A percentile compares a stretch with the other conserved stretches of the same genome.
Evolutionary conservation across 768 basidiomycete species (phyloP).

Genomic region (Rhizopogon roseolus): DNA sequence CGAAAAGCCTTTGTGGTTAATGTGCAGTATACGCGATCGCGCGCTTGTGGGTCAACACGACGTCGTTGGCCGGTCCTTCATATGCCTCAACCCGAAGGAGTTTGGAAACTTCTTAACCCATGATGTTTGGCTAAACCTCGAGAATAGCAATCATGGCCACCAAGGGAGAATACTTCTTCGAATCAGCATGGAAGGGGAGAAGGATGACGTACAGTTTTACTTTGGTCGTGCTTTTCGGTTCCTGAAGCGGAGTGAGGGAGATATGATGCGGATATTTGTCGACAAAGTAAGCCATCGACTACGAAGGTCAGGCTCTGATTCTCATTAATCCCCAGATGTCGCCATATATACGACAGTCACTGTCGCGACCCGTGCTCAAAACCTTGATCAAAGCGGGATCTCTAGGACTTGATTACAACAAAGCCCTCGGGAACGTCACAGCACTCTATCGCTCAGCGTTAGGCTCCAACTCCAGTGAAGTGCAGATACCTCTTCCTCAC

Average conservation of each 20-base stretch:
- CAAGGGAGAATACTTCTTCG: constrained; percentile 81
- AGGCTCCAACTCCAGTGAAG: constrained; percentile 59
- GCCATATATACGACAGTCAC: constrained; percentile 83
- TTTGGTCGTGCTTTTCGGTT: constrained; percentile 95
- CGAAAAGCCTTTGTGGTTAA: constrained; percentile 92
- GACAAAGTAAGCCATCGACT: constrained; percentile 67
- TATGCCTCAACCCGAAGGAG: constrained; percentile 85
- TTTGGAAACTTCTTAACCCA: constrained; percentile 88
- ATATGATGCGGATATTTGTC: constrained; percentile 94
- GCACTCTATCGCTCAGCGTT: constrained; percentile 80
- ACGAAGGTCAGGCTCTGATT: not conserved
- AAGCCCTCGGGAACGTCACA: constrained; percentile 77
- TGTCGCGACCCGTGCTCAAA: constrained; percentile 75
- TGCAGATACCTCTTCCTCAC: constrained; percentile 71
- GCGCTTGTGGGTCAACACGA: constrained; percentile 91
- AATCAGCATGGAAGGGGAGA: constrained; percentile 98
- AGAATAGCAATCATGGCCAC: constrained; percentile 40
- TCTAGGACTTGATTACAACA: constrained; percentile 77
- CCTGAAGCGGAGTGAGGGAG: constrained; percentile 86
- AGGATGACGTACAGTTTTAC: constrained; percentile 96
- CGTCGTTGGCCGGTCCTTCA: constrained; percentile 84
- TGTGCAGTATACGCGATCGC: constrained; percentile 91
- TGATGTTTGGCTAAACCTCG: constrained; percentile 89
- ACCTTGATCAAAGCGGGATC: constrained; percentile 62
- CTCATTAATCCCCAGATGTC: constrained; percentile 61